These are phyloP conservation scores for Phycomyces blakesleeanus DNA, from an alignment of 192 early-diverging fungal species.

Conservation along the genomic window DNA sequence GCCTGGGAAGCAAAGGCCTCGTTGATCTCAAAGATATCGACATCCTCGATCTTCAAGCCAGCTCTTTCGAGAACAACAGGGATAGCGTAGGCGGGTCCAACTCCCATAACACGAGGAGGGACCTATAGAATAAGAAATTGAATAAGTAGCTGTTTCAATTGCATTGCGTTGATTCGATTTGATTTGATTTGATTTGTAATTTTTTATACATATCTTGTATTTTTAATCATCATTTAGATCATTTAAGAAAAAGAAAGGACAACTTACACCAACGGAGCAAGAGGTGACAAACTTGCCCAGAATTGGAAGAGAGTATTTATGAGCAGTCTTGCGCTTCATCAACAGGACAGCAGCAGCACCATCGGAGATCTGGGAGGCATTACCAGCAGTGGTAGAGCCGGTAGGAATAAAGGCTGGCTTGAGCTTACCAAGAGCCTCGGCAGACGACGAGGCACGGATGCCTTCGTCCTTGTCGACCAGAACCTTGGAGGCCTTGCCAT, in stretches of 20 bases:
- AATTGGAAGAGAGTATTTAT: conserved; percentile 79
- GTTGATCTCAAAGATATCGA: conserved; percentile 92
- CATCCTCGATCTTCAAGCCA: conserved; percentile 70
- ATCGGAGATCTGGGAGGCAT: conserved; percentile 97
- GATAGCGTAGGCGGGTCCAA: conserved; percentile 94
- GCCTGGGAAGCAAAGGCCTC: conserved; percentile 99
- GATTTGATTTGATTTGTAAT: too few species aligned
- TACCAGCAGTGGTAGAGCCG: conserved; percentile 90
- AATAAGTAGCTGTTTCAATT: too few species aligned
- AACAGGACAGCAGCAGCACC: conserved; percentile 94
- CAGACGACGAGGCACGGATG: conserved; percentile 76
- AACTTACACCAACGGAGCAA: conserved; percentile 73
- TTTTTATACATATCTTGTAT: too few species aligned
- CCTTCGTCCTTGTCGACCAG: conserved; percentile 88
- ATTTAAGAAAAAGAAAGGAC: too few species aligned
- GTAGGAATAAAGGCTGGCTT: conserved; percentile 83
- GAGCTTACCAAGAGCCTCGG: conserved; percentile 77
- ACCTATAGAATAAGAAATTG: too few species aligned
- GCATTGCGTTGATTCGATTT: too few species aligned
- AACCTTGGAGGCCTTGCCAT: conserved; percentile 70
- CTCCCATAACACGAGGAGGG: conserved; percentile 94
- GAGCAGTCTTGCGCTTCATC: conserved; percentile 89
- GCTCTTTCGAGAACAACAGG: conserved; percentile 80
- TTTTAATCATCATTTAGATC: too few species aligned
- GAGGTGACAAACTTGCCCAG: conserved; percentile 85